A percentile compares a stretch with the other conserved stretches of the same genome.
These are phyloP conservation scores for Penicillium sp. DNA, from an alignment of 2,329 filamentous ascomycete species.

Conservation along the genomic window DNA sequence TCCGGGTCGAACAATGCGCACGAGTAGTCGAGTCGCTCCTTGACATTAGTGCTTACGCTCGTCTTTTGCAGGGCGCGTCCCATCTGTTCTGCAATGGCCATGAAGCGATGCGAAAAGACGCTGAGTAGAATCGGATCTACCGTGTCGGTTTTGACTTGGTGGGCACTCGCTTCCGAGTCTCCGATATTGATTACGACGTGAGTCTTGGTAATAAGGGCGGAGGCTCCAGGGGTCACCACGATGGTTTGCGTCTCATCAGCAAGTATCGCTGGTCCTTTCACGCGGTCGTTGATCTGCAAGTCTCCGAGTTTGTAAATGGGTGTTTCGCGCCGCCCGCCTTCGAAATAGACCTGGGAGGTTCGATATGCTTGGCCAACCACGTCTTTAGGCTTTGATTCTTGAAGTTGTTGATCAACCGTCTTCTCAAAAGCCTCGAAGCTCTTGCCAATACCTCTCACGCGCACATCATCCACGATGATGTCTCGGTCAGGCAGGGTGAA, in stretches of 20 bases:
- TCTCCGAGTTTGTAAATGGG: conserved; percentile 81
- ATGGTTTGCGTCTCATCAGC: conserved; percentile 62
- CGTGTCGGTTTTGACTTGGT: conserved; percentile 48
- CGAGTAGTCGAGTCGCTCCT: conserved; percentile 81
- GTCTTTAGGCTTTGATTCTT: conserved; percentile 52
- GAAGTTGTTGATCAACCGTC: conserved; percentile 62
- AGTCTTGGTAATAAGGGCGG: conserved; percentile 40
- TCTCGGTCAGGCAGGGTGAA: conserved; percentile 84
- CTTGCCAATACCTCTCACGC: conserved; percentile 85
- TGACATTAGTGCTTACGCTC: conserved; percentile 73
- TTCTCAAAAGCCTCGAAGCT: conserved; percentile 75
- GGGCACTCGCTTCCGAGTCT: conserved; percentile 30
- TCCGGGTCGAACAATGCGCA: conserved; percentile 76
- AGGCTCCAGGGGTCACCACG: conserved; percentile 42
- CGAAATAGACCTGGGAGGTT: conserved; percentile 77
- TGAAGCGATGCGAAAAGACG: conserved; percentile 80
- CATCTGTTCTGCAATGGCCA: conserved; percentile 87
- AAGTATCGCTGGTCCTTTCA: conserved; percentile 81
- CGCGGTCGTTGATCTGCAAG: conserved; percentile 69
- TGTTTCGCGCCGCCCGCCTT: conserved; percentile 74
- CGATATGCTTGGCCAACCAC: conserved; percentile 62
- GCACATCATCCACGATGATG: conserved; percentile 87
- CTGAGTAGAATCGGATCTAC: conserved; percentile 76
- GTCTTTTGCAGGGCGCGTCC: conserved; percentile 72
- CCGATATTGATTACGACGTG: conserved; percentile 43